Evolutionary conservation across 164 flowering plant genomes (phyloP).

Genomic region (Magnolia officinalis): DNA sequence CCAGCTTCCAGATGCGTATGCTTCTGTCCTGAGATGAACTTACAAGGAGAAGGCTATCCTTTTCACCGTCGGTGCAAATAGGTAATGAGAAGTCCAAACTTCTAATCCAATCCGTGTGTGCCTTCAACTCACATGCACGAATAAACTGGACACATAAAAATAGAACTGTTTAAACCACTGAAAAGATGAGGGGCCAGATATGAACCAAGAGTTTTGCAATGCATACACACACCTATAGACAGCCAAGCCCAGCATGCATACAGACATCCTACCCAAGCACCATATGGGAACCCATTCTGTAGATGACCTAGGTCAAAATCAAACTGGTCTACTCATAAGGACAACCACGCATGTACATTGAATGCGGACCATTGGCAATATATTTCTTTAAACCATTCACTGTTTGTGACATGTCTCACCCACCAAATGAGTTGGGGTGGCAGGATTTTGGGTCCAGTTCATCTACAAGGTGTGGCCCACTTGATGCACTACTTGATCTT

Average conservation of each 20-base stretch:
- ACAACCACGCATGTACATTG: neutral
- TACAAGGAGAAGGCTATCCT: conserved; percentile 57
- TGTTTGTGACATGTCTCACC: neutral
- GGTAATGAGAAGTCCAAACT: conserved; percentile 95
- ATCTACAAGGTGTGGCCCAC: neutral
- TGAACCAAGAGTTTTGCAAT: neutral
- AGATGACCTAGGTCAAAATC: neutral
- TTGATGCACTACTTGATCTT: neutral
- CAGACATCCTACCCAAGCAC: neutral
- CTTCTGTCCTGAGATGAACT: conserved; percentile 96
- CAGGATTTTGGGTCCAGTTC: neutral
- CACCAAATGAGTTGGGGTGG: neutral
- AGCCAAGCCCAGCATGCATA: neutral
- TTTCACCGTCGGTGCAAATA: conserved; percentile 27
- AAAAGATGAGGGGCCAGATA: conserved; percentile 2
- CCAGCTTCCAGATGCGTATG: conserved; percentile 90
- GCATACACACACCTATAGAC: neutral
- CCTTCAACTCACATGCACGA: conserved; percentile 83
- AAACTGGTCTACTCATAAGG: neutral
- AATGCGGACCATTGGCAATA: neutral
- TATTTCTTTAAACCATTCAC: neutral
- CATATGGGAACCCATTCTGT: neutral
- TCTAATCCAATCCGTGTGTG: conserved; percentile 94
- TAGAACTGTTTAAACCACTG: conserved; percentile 5
- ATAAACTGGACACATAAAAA: conserved; percentile 50